Conservation (phyloP, 1,139 yeast species). For the Protomyces inundatus region DNA sequence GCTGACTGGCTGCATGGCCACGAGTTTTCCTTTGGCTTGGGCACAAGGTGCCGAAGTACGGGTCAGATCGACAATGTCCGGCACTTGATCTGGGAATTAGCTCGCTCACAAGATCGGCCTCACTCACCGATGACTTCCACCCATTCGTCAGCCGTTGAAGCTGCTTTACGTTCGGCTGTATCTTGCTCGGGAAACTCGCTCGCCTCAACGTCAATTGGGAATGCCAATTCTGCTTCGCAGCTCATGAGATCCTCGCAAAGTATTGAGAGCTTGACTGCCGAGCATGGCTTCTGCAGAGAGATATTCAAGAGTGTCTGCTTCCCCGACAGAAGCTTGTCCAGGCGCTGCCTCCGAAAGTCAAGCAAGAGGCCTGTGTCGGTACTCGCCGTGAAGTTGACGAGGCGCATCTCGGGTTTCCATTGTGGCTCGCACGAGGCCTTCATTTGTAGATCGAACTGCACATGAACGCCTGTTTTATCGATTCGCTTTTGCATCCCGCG, state of each 20-base stretch:
- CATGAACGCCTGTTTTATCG: not conserved
- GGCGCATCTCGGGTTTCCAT: not conserved
- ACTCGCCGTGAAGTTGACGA: slow-evolving; percentile 4
- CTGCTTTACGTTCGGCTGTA: not conserved
- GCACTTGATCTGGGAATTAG: not conserved
- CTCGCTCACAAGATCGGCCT: not conserved
- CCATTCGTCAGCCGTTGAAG: not conserved
- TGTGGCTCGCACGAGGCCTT: not conserved
- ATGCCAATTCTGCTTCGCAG: not conserved
- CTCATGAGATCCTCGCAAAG: not conserved
- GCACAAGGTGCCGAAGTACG: not conserved
- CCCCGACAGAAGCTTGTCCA: not conserved
- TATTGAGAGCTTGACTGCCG: not conserved
- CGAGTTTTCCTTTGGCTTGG: not conserved
- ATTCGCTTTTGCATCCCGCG: slow-evolving; percentile 3
- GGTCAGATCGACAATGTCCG: not conserved
- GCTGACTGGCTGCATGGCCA: not conserved
- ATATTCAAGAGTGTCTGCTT: not conserved
- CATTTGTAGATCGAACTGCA: not conserved
- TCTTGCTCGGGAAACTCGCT: not conserved
- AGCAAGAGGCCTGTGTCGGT: slow-evolving; percentile 11
- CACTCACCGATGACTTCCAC: not conserved
- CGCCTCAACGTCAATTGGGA: not conserved
- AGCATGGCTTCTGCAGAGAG: not conserved
- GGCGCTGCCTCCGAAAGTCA: slow-evolving; percentile 19